A percentile compares a stretch with the other conserved stretches of the same genome.
These are phyloP conservation scores for Talaromyces sp. DNA, from an alignment of 2,329 filamentous ascomycete genomes.

Conservation along the genomic window DNA sequence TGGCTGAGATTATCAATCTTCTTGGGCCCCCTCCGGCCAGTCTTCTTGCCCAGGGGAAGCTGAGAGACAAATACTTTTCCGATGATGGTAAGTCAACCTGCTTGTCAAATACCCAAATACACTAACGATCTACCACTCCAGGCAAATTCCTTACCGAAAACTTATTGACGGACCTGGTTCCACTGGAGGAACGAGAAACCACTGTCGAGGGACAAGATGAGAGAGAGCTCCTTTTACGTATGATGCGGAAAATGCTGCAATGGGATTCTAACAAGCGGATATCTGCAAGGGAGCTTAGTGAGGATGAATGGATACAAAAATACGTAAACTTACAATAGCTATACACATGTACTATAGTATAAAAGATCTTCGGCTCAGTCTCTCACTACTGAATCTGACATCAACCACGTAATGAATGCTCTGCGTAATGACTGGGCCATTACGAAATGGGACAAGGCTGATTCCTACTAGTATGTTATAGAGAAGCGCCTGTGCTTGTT, in stretches of 20 bases:
- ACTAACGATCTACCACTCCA: neutral
- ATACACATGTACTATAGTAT: no score
- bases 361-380: no score
- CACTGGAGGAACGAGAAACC: neutral
- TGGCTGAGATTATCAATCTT: constrained; percentile 46
- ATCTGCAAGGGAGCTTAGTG: constrained; percentile 24
- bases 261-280: constrained; percentile 16
- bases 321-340: no score
- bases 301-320: constrained; percentile 25
- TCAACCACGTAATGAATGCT: no score
- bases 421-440: no score
- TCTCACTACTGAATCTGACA: no score
- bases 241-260: constrained; percentile 5
- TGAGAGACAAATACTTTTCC: constrained; percentile 2
- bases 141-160: neutral
- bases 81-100: neutral
- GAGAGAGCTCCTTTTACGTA: neutral
- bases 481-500: no score
- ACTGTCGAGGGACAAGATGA: neutral
- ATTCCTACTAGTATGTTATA: no score
- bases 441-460: no score
- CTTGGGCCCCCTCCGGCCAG: constrained; percentile 40
- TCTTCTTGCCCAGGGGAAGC: constrained; percentile 29
- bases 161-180: neutral
- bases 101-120: neutral